Percentiles rank a stretch among this genome's conserved stretches.
Conservation (phyloP, 169 alveolate genomes). For the Plasmodium ovale region DNA sequence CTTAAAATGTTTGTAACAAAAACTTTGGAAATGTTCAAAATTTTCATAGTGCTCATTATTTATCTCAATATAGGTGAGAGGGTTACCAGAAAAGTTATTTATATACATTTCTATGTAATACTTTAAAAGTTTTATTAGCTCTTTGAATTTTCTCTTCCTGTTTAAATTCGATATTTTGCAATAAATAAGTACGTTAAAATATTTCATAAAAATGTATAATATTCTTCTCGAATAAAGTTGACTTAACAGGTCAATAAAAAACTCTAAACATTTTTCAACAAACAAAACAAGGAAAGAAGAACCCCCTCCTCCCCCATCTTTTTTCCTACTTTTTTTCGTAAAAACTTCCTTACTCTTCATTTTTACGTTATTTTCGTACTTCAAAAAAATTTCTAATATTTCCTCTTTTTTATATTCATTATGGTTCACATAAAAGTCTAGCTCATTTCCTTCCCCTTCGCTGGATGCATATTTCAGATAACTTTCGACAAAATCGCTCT, state of each 20-base stretch:
- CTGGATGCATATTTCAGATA: constrained; percentile 21
- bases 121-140: constrained; percentile 36
- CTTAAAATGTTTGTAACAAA: constrained; percentile 68
- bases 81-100: constrained; percentile 63
- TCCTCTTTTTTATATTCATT: constrained; percentile 64
- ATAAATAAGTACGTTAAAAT: constrained; percentile 69
- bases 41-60: constrained; percentile 68
- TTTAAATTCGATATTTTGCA: constrained; percentile 65
- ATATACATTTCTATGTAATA: constrained; percentile 74
- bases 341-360: not conserved
- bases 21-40: constrained; percentile 59
- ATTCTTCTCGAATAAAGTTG: constrained; percentile 72
- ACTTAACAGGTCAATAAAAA: constrained; percentile 70
- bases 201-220: constrained; percentile 46
- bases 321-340: constrained; percentile 1
- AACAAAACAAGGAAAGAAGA: constrained; percentile 19
- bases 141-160: constrained; percentile 53
- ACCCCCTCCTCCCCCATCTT: not conserved
- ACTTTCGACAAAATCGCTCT: constrained; percentile 13
- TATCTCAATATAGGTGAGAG: constrained; percentile 60
- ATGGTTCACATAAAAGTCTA: not conserved
- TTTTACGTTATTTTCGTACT: constrained; percentile 46
- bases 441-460: constrained; percentile 55
- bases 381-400: constrained; percentile 38
- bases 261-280: constrained; percentile 71